These are phyloP conservation scores for Kodamaea sp. DNA, from an alignment of 1,139 yeast genomes.

Conservation along the genomic window DNA sequence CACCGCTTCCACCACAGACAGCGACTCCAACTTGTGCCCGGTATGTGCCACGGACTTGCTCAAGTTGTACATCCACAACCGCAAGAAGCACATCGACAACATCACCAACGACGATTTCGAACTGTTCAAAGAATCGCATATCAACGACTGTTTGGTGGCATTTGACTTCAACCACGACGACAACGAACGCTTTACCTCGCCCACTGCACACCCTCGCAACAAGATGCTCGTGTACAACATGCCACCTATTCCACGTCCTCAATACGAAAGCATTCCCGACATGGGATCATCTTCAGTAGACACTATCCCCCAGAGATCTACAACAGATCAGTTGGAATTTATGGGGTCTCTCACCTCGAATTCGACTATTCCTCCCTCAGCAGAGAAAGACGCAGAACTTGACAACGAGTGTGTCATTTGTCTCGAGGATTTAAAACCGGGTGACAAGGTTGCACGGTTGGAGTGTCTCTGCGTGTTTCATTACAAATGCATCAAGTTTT, in stretches of 20 bases:
- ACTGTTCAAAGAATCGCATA: slow-evolving; percentile 61
- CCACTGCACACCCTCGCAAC: slow-evolving; percentile 51
- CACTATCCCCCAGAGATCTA: slow-evolving; percentile 7
- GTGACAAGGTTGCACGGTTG: slow-evolving; percentile 86
- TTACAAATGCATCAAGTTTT: slow-evolving; percentile 81
- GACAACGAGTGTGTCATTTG: slow-evolving; percentile 89
- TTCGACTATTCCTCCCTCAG: slow-evolving; percentile 22
- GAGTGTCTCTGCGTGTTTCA: slow-evolving; percentile 96
- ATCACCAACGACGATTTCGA: slow-evolving; percentile 39
- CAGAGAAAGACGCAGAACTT: slow-evolving; percentile 27
- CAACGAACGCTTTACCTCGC: slow-evolving; percentile 45
- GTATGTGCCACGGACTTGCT: slow-evolving; percentile 56
- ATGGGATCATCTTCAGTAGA: slow-evolving; percentile 11
- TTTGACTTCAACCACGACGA: slow-evolving; percentile 65
- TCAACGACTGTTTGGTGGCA: slow-evolving; percentile 63
- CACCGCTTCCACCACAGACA: slow-evolving; percentile 19
- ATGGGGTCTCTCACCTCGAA: slow-evolving; percentile 29
- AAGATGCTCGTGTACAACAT: slow-evolving; percentile 85
- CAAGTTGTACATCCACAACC: slow-evolving; percentile 45
- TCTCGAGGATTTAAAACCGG: slow-evolving; percentile 81
- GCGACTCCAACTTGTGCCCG: slow-evolving; percentile 45
- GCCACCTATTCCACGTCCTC: slow-evolving; percentile 53
- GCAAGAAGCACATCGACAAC: slow-evolving; percentile 23
- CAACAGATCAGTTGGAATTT: slow-evolving; percentile 5
- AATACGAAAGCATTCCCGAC: slow-evolving; percentile 35